Evolutionary conservation across 257 asterid genomes (phyloP).

Genomic region (Scutellaria minor): DNA sequence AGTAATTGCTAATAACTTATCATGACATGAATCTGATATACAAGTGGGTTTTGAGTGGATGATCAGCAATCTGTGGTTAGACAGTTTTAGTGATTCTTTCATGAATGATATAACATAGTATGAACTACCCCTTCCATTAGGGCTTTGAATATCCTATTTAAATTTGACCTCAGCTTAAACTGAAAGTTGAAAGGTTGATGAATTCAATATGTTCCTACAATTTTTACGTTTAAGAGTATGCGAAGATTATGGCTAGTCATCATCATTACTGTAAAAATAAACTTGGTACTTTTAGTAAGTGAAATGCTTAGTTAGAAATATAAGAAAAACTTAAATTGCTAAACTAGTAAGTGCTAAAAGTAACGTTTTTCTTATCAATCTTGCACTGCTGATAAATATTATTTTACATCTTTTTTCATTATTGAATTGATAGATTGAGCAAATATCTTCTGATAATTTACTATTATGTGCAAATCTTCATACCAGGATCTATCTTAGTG

Average conservation of each 20-base stretch:
- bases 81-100: neutral
- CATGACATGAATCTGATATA: neutral
- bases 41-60: neutral
- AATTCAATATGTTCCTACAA: neutral
- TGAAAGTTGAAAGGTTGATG: neutral
- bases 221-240: neutral
- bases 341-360: no score
- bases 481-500: no score
- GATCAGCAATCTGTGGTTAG: neutral
- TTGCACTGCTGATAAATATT: no score
- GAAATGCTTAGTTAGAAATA: no score
- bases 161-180: neutral
- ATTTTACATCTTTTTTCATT: no score
- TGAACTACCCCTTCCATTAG: neutral
- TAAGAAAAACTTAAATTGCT: no score
- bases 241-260: neutral
- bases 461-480: no score
- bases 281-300: no score
- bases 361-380: no score
- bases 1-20: neutral
- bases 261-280: no score
- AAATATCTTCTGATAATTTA: no score
- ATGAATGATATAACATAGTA: neutral
- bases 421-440: no score
- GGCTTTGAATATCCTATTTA: neutral